Evolutionary conservation across 202 grass and related monocot genomes (phyloP).

Genomic region (Musa balbisiana): DNA sequence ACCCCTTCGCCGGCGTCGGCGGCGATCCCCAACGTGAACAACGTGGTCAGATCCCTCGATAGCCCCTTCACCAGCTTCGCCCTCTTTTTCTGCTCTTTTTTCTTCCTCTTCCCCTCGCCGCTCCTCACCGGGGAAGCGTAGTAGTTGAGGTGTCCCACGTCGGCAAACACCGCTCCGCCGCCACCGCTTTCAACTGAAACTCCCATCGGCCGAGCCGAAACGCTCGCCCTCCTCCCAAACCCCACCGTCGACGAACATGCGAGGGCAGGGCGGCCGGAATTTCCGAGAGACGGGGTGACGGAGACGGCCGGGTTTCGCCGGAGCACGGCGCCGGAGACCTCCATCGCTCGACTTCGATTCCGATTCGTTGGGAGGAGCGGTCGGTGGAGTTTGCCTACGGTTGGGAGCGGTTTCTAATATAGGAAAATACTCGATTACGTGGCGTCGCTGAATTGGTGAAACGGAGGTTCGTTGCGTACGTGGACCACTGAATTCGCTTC

Average conservation of each 20-base stretch:
- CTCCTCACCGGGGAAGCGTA: conserved; percentile 1
- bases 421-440: too few species aligned
- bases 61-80: conserved; percentile 9
- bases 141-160: background rate
- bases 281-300: background rate
- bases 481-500: too few species aligned
- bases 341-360: background rate
- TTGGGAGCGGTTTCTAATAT: too few species aligned
- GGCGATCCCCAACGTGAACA: conserved; percentile 30
- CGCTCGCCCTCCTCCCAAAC: background rate
- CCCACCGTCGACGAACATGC: background rate
- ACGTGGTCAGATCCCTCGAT: background rate
- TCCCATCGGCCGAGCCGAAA: background rate
- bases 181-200: too few species aligned
- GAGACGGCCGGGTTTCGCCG: background rate
- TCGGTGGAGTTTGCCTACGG: too few species aligned
- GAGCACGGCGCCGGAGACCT: background rate
- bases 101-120: background rate
- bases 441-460: too few species aligned
- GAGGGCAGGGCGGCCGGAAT: background rate
- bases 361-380: background rate
- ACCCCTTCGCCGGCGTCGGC: conserved; percentile 9
- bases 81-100: conserved; percentile 11
- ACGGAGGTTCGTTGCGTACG: too few species aligned
- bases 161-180: background rate